Conservation (phyloP, 257 asterid genomes). For the Solanum habrochaites region DNA sequence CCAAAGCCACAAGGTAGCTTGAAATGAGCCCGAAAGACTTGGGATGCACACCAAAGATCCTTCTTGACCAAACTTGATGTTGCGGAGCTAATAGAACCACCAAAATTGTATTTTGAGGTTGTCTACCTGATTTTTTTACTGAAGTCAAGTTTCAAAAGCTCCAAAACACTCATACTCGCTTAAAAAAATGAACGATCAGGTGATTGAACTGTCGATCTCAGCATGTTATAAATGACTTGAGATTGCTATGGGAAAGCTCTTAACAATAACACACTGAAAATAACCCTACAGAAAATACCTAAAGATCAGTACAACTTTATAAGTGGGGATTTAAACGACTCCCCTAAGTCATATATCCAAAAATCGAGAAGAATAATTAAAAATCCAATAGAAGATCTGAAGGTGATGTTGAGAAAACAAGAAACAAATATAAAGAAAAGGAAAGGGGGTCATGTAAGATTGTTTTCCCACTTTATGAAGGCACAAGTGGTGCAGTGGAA, state of each 20-base stretch:
- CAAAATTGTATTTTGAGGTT: background rate
- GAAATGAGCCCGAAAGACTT: no score
- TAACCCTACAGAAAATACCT: background rate
- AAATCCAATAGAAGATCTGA: background rate
- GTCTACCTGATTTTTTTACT: background rate
- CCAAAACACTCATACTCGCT: background rate
- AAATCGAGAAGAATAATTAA: background rate
- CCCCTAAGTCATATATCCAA: background rate
- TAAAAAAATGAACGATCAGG: background rate
- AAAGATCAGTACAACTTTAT: background rate
- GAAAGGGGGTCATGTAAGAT: background rate
- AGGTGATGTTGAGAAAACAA: background rate
- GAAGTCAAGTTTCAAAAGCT: background rate
- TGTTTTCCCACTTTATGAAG: conserved; percentile 1
- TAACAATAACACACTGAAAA: no score
- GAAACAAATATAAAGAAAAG: background rate
- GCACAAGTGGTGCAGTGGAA: background rate
- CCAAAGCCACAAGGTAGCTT: background rate
- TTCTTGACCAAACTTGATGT: background rate
- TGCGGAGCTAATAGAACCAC: background rate
- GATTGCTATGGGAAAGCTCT: background rate
- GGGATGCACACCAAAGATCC: background rate
- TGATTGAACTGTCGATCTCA: no score
- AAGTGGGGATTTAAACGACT: background rate
- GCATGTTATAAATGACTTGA: background rate